Conservation (phyloP, 116 monocot species). For the Zostera marina region DNA sequence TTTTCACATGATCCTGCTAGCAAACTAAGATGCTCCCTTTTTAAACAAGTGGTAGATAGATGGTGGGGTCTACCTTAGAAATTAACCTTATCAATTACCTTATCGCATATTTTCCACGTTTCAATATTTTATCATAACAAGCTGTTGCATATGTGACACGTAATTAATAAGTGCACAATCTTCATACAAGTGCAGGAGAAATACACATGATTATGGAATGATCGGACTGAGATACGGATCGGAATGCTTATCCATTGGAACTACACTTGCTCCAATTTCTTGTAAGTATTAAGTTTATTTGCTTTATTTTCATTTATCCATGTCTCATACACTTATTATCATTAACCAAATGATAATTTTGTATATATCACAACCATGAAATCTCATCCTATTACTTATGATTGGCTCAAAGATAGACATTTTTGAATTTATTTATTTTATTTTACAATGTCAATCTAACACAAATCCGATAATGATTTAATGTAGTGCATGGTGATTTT, state of each 20-base stretch:
- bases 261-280: constrained; percentile 59
- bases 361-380: neutral
- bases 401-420: too few relatives aligned
- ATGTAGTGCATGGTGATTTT: constrained; percentile 32
- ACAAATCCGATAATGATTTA: neutral
- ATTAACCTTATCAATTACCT: neutral
- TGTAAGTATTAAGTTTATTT: constrained; percentile 16
- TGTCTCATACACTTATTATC: neutral
- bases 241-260: constrained; percentile 68
- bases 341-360: neutral
- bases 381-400: neutral
- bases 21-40: too few relatives aligned
- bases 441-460: neutral
- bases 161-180: constrained; percentile 1
- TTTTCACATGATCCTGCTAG: too few relatives aligned
- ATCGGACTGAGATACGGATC: constrained; percentile 94
- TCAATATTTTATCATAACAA: neutral
- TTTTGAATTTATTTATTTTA: neutral
- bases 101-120: neutral
- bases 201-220: constrained; percentile 57
- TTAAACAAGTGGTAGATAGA: too few relatives aligned
- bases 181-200: constrained; percentile 27
- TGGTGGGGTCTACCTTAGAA: neutral
- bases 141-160: neutral
- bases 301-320: neutral